Percentiles rank a stretch among this genome's conserved stretches.
Conservation (phyloP, 2,329 filamentous ascomycete species). For the Penicillium sp. region DNA sequence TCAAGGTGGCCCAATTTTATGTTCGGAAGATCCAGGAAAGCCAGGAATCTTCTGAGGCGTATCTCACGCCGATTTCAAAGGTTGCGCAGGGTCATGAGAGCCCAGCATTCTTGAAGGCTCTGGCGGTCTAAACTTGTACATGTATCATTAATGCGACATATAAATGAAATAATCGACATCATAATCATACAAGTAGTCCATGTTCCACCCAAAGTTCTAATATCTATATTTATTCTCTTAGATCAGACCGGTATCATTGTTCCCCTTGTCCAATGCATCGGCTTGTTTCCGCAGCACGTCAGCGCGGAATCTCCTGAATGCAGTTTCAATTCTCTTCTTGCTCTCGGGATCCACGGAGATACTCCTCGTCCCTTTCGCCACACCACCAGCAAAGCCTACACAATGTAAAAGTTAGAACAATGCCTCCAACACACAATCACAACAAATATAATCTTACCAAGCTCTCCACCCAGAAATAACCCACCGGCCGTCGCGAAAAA, state of each 20-base stretch:
- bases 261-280: constrained; percentile 50
- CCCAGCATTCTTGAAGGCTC: constrained; percentile 27
- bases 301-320: constrained; percentile 61
- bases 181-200: background rate
- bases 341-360: constrained; percentile 56
- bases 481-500: constrained; percentile 61
- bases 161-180: background rate
- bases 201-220: background rate
- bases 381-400: constrained; percentile 56
- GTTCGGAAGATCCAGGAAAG: constrained; percentile 26
- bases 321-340: constrained; percentile 58
- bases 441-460: constrained; percentile 25
- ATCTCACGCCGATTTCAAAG: constrained; percentile 31
- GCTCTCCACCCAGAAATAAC: constrained; percentile 63
- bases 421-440: background rate
- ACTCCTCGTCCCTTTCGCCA: constrained; percentile 51
- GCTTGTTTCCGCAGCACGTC: constrained; percentile 63
- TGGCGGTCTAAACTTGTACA: constrained; percentile 17
- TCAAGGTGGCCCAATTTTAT: constrained; percentile 32
- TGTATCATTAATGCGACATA: background rate
- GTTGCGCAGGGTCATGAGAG: constrained; percentile 31
- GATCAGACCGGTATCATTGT: constrained; percentile 27
- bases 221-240: background rate
- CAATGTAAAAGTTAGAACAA: background rate
- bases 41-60: constrained; percentile 18